phyloP scores from a whole-genome alignment of 1,284 basidiomycete species.

The Xerocomus minutiporus region DNA sequence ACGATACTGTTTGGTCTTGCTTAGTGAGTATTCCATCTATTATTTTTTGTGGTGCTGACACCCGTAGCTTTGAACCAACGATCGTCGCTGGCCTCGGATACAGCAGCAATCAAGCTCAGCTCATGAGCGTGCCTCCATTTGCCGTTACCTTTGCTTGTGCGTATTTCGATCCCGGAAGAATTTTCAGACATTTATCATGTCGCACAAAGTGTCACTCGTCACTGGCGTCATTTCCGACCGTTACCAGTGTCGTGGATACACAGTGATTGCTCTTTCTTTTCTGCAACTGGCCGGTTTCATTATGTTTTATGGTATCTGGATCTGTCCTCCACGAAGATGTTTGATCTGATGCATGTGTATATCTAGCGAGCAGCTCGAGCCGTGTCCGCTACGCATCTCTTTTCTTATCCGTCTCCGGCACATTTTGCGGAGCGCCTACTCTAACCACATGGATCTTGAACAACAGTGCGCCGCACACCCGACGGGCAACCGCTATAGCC shows the following conservation, averaged over 20 bases:
- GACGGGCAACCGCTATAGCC: not conserved
- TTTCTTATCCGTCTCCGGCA: not conserved
- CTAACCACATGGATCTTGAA: not conserved
- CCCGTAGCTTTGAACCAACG: not conserved
- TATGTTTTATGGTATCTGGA: not conserved
- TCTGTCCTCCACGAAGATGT: not conserved
- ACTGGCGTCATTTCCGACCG: not conserved
- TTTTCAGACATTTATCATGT: too few species aligned
- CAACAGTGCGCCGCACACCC: not conserved
- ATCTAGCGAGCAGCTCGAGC: not conserved
- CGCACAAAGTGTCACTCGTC: not conserved
- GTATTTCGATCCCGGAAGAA: not conserved
- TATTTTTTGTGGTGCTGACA: not conserved
- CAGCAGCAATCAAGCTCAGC: not conserved
- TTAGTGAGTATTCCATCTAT: not conserved
- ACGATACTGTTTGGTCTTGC: not conserved
- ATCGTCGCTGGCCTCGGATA: not conserved
- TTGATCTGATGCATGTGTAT: not conserved
- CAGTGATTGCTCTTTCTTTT: not conserved
- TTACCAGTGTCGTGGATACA: slow-evolving; percentile 1
- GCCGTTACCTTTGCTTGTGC: not conserved
- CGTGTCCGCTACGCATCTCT: not conserved
- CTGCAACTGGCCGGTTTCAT: not conserved
- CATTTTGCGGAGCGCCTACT: not conserved
- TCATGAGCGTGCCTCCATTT: not conserved